These are phyloP conservation scores for Podospora pseudopauciseta DNA, from an alignment of 495 filamentous ascomycete species.

Conservation along the genomic window DNA sequence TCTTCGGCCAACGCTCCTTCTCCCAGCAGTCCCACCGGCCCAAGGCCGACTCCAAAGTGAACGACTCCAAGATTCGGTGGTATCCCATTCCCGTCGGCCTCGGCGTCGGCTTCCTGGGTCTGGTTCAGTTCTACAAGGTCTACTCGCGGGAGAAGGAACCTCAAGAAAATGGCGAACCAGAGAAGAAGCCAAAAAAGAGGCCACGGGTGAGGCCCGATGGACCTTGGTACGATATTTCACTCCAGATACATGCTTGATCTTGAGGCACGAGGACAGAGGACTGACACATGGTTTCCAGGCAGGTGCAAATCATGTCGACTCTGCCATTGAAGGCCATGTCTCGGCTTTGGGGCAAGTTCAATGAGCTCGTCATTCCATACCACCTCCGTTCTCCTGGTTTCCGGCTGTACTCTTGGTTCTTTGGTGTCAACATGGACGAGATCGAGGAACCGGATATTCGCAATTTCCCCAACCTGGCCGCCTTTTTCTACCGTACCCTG, in stretches of 20 bases:
- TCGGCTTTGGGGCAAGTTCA: slow-evolving; percentile 90
- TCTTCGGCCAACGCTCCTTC: slow-evolving; percentile 26
- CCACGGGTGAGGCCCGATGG: slow-evolving; percentile 76
- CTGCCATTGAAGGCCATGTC: slow-evolving; percentile 92
- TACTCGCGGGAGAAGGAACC: slow-evolving; percentile 55
- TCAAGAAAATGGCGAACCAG: slow-evolving; percentile 42
- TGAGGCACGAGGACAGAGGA: neutral
- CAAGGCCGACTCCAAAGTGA: slow-evolving; percentile 43
- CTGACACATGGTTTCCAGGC: slow-evolving; percentile 48
- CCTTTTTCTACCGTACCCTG: slow-evolving; percentile 94
- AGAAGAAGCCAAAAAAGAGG: slow-evolving; percentile 55
- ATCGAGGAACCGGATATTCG: slow-evolving; percentile 83
- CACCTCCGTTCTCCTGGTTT: slow-evolving; percentile 93
- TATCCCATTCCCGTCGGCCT: slow-evolving; percentile 91
- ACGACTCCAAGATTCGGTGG: slow-evolving; percentile 80
- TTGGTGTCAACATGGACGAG: slow-evolving; percentile 90
- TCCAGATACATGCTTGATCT: no score
- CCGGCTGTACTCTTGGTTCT: slow-evolving; percentile 84
- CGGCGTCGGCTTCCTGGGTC: slow-evolving; percentile 81
- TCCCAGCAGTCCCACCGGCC: slow-evolving; percentile 39
- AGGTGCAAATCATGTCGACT: slow-evolving; percentile 94
- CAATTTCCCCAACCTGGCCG: slow-evolving; percentile 84
- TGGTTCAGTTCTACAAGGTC: slow-evolving; percentile 78
- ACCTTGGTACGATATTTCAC: slow-evolving; percentile 61
- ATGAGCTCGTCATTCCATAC: slow-evolving; percentile 87